Evolutionary conservation across 192 early-diverging fungal species (phyloP).

Genomic region (Chytriomyces confervae): DNA sequence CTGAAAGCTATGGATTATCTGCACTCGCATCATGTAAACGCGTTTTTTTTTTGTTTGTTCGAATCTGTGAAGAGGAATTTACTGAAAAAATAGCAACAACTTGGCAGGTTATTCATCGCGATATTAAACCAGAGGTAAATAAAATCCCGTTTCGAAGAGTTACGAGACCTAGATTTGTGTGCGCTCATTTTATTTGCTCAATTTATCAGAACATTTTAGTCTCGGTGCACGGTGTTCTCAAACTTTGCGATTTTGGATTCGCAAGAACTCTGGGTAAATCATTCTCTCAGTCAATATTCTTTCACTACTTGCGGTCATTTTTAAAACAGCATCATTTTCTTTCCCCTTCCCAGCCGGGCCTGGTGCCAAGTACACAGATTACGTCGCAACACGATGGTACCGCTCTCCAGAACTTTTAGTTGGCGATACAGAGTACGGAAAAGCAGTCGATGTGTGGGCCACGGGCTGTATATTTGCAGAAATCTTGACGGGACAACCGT

Average conservation of each 20-base stretch:
- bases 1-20: conserved; percentile 70
- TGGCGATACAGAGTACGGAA: conserved; percentile 69
- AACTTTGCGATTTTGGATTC: conserved; percentile 74
- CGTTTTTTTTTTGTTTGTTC: not conserved
- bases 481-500: conserved; percentile 65
- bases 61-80: not conserved
- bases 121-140: conserved; percentile 67
- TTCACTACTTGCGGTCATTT: too few species aligned
- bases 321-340: not conserved
- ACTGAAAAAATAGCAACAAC: not conserved
- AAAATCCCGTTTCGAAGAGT: too few species aligned
- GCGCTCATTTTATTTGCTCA: not conserved
- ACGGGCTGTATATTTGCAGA: conserved; percentile 71
- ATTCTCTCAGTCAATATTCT: not conserved
- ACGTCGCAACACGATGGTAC: conserved; percentile 70
- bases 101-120: conserved; percentile 61
- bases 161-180: not conserved
- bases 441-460: conserved; percentile 69
- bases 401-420: conserved; percentile 66
- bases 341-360: conserved; percentile 53
- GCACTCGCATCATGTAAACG: conserved; percentile 65
- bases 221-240: conserved; percentile 60
- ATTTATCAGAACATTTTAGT: conserved; percentile 63
- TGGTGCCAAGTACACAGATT: conserved; percentile 71
- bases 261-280: conserved; percentile 59